Conservation (phyloP, 805 yeast species). For the Spathaspora hagerdaliae region DNA sequence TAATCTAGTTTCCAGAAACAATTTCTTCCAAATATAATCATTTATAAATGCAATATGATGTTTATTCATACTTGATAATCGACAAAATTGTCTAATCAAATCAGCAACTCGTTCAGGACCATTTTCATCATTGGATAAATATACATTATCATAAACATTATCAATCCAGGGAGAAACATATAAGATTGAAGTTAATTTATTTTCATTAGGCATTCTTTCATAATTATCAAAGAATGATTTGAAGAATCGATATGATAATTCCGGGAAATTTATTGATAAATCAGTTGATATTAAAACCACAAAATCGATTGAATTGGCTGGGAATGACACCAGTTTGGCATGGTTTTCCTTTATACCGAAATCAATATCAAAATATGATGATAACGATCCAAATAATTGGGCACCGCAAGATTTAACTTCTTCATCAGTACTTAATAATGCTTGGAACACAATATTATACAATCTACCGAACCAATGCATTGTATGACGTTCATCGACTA, state of each 20-base stretch:
- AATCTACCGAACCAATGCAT: slow-evolving; percentile 52
- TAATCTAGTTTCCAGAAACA: slow-evolving; percentile 59
- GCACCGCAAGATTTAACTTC: slow-evolving; percentile 63
- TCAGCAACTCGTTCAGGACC: slow-evolving; percentile 62
- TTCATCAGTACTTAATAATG: slow-evolving; percentile 56
- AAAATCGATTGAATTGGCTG: slow-evolving; percentile 61
- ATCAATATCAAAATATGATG: slow-evolving; percentile 55
- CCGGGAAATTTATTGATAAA: slow-evolving; percentile 56
- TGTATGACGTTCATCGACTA: slow-evolving; percentile 12
- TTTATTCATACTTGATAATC: slow-evolving; percentile 48
- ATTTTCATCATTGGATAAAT: slow-evolving; percentile 46
- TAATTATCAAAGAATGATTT: slow-evolving; percentile 44
- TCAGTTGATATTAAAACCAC: slow-evolving; percentile 52
- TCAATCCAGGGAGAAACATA: slow-evolving; percentile 73
- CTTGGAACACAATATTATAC: slow-evolving; percentile 62
- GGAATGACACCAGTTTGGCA: slow-evolving; percentile 61
- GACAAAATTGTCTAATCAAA: slow-evolving; percentile 58
- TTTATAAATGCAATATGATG: slow-evolving; percentile 51
- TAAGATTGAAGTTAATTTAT: slow-evolving; percentile 40
- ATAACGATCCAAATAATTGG: slow-evolving; percentile 56
- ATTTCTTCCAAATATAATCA: slow-evolving; percentile 61
- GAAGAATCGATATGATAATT: slow-evolving; percentile 58
- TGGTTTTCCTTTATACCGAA: slow-evolving; percentile 54
- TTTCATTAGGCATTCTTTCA: slow-evolving; percentile 31
- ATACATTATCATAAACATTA: slow-evolving; percentile 59